Base-by-base conservation (phyloP, 1,284 basidiomycete genomes). In the Sporisorium exsertum region DNA sequence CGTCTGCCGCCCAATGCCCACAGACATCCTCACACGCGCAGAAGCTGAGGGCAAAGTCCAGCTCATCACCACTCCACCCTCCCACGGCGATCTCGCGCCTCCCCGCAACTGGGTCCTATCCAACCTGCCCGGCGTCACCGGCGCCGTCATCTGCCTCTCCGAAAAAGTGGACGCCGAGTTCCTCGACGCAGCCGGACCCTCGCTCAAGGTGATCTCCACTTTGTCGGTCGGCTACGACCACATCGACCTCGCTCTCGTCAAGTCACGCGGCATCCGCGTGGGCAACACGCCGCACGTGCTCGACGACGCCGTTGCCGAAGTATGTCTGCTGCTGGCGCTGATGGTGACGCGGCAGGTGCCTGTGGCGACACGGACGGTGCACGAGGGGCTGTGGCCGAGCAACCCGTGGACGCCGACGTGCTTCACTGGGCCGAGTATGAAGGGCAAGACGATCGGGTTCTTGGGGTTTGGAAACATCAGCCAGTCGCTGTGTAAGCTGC, bases 271-370 rank as follows among this genome's bases (percentile, higher is more conserved):
- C 2, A 89, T 98, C 68, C 90, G 89, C 53, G 86, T 98, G 13
- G 96, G 96, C 5, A 94, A 95, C 86, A 97, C 95, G 0, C 95
- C 95, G 0, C 92, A 94, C 64, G 92, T 97, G 4, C 89, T 97
- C 22, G 94, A 92, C 13, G 92, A 93, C 80, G 93, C 94, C 66
- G 94, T 94, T 90, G 95, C 95, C 12, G 95, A 97, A 85, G 86
- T 94, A 12, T 90, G 91, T 0, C 88, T 96, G 47, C 93, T 96
- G 91, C 89, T 99, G 5, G 91, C 91, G 1, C 89, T 99, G 33
- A 97, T 96, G 94, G 93, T 94, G 0, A 90, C 92, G 57, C 89
- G 95, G 20, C 92, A 93, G 53, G 91, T 88, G 2, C 90, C 37
- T 87, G 91, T 65, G 73, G 90, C 90, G 0, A 89, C 90, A 57